Base-by-base conservation (phyloP, 371 early-diverging fungal species). In the Lichtheimia ramosa region DNA sequence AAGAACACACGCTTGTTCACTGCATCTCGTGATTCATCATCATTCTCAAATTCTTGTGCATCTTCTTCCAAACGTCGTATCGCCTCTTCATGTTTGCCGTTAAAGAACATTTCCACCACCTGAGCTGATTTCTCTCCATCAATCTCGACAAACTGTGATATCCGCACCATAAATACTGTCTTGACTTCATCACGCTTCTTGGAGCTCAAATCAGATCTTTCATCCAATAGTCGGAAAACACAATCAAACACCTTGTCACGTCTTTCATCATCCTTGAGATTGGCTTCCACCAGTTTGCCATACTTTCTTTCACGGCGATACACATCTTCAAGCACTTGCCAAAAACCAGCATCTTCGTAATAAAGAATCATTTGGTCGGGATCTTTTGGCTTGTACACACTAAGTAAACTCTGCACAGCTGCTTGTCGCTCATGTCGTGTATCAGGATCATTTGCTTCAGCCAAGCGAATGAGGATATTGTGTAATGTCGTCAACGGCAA, bases 331-430 rank as follows among this genome's bases (percentile, higher is more conserved):
- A 88, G 66, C 7, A 91, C 87, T 50, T 82, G 75, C 86, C 89
- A 93, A 64, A 91, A 88, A 0, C 85, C 83, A 5, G 87, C 88
- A 24, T 82, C 71, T 64, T 88, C 86, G 60, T 87, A 92, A 14
- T 83, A 59, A 2, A 66, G 39, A 39, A 86, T 70, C 68, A 89
- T 80, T 18, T 70, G 71, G 10, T 82, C 80, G 28, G 83, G 78
- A 49, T 89, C 84, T 13, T 63, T 59, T 12, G 89, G 87, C 4
- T 80, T 81, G 66, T 84, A 89, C 1, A 86, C 82, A 1, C 81
- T 76, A 4, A 92, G 63, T 3, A 92, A 58, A 8, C 79, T 81
- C 63, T 87, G 79, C 0, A 92, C 83, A 1, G 91, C 91, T 15
- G 69, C 53, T 56, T 93, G 86, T 1, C 94, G 82, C 56, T 88